phyloP scores from a whole-genome alignment of 768 basidiomycete genomes.

The Auricularia sp. region DNA sequence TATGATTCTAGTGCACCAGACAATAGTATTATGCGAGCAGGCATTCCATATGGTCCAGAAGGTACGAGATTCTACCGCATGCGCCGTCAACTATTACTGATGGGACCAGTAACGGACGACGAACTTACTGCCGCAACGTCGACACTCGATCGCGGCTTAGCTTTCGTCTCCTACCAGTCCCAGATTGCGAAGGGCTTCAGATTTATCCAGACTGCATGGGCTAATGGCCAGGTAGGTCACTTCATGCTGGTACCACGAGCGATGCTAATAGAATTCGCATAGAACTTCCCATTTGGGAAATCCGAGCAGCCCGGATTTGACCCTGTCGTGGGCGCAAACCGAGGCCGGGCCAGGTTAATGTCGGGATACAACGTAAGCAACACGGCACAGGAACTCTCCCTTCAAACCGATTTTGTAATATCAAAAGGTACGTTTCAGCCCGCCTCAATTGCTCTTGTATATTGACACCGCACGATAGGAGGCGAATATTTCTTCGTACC shows the following conservation, averaged over 20 bases:
- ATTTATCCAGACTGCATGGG: constrained; percentile 14
- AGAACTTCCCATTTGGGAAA: background rate
- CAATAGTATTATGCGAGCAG: constrained; percentile 20
- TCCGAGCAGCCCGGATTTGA: constrained; percentile 30
- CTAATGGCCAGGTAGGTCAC: constrained; percentile 10
- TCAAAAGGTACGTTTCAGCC: background rate
- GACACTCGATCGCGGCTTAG: constrained; percentile 10
- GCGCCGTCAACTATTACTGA: background rate
- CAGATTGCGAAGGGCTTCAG: constrained; percentile 28
- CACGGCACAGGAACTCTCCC: background rate
- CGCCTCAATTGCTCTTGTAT: no score
- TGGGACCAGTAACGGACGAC: background rate
- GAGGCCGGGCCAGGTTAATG: constrained; percentile 1
- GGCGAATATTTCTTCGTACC: constrained; percentile 5
- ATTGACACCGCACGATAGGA: background rate
- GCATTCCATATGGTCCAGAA: constrained; percentile 28
- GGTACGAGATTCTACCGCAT: constrained; percentile 10
- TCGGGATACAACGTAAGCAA: constrained; percentile 2
- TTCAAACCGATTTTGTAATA: background rate
- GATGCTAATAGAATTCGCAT: background rate
- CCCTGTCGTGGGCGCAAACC: constrained; percentile 30
- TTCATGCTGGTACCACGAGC: background rate
- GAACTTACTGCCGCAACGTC: background rate
- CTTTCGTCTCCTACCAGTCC: constrained; percentile 29
- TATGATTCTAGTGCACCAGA: background rate